Base-by-base conservation (phyloP, 306 rosid species). In the Rosa lucieae region DNA sequence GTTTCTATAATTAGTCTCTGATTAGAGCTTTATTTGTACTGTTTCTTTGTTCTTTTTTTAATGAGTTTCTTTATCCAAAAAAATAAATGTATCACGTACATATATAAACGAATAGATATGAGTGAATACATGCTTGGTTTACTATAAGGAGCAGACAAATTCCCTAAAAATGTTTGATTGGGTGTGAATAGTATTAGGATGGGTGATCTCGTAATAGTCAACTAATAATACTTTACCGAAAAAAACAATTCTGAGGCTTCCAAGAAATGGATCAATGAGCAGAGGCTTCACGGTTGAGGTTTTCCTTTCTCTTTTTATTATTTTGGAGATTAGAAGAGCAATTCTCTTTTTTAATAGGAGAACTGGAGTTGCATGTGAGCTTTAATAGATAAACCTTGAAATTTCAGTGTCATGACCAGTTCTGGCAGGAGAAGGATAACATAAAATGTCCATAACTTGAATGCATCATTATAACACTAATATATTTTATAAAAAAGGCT, bases 361-460 rank as follows among this genome's bases (percentile, higher is more conserved):
- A 35, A n/a, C 8, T 37, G 67, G 51, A 55, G 70, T 10, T 42
- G 58, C 78, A 59, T 61, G 78, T 75, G 58, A 61, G 56, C 66
- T 59, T 59, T 59, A 42, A 75, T 75, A 59, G 70, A 49, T 23
- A 56, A 75, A 59, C 11, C 58, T 59, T 59, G 56, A 59, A 53
- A 26, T 59, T 75, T 75, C 70, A 43, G 44, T 61, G 44, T 43
- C 29, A 43, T 56, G 55, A 43, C n/a, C 58, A 43, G 20, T 43
- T 37, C 42, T 44, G 70, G 78, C 70, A 15, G 78, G 58, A 75
- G 10, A 17, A 75, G 58, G 44, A 75, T 26, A 44, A 59, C 70
- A 9, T 43, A 8, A 29, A 40, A 14, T 72, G 76, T 53, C 66
- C 49, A 6, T 39, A 39, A 55, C 23, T 13, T n/a, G 13, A 12